These are phyloP conservation scores for Aureobasidium sp. DNA, from an alignment of 2,329 filamentous ascomycete genomes.

Conservation along the genomic window DNA sequence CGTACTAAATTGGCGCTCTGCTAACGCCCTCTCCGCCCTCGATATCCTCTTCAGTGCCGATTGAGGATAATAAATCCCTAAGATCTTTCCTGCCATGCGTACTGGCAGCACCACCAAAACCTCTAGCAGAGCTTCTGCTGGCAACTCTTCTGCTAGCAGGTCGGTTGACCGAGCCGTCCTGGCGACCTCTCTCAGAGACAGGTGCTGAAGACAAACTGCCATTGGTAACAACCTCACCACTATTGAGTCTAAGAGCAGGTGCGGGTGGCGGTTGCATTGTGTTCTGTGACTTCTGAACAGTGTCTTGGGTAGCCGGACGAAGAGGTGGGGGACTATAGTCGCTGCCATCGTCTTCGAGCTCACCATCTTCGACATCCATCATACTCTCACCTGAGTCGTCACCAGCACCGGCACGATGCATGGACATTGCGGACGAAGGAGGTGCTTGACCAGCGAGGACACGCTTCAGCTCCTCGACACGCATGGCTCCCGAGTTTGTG, in stretches of 20 bases:
- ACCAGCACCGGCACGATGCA: slow-evolving; percentile 34
- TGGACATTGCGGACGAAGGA: not conserved
- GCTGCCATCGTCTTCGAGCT: slow-evolving; percentile 7
- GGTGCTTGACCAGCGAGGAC: slow-evolving; percentile 34
- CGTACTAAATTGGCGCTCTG: not conserved
- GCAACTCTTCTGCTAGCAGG: slow-evolving; percentile 3
- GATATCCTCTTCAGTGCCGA: not conserved
- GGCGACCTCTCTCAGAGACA: not conserved
- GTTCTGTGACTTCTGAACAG: not conserved
- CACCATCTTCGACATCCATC: slow-evolving; percentile 35
- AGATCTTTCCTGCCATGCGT: slow-evolving; percentile 9
- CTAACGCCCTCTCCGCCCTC: not conserved
- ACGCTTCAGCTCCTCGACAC: slow-evolving; percentile 42
- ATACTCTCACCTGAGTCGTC: slow-evolving; percentile 59
- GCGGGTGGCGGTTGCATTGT: not conserved
- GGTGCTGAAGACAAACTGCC: not conserved
- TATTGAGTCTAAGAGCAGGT: slow-evolving; percentile 11
- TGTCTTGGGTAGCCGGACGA: not conserved
- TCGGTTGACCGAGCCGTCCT: not conserved
- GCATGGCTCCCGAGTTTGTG: slow-evolving; percentile 39
- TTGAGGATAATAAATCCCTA: slow-evolving; percentile 5
- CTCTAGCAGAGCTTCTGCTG: slow-evolving; percentile 10
- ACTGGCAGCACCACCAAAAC: not conserved
- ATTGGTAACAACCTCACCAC: slow-evolving; percentile 8
- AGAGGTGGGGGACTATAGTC: not conserved